Conservation (phyloP, 805 yeast genomes). For the Jamesozyma jinghongensis region DNA sequence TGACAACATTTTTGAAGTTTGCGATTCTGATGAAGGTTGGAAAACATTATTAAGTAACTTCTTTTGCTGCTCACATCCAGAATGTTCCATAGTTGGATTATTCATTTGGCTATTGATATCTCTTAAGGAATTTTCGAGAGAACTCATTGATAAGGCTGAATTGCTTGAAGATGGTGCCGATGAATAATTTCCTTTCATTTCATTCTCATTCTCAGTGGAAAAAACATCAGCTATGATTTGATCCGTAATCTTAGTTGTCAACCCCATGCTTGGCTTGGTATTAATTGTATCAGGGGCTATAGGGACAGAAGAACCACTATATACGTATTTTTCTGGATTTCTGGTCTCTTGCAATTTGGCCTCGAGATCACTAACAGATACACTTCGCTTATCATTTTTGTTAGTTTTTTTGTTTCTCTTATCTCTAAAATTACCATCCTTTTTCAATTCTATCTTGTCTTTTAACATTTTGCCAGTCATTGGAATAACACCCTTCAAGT, state of each 20-base stretch:
- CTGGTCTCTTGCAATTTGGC: conserved; percentile 4
- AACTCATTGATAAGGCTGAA: not conserved
- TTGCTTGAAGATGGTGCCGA: not conserved
- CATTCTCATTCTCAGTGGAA: not conserved
- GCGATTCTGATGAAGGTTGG: not conserved
- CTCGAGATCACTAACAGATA: conserved; percentile 14
- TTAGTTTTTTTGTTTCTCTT: not conserved
- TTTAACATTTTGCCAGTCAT: not conserved
- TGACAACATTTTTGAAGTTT: not conserved
- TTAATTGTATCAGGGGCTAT: conserved; percentile 22
- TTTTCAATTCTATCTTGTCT: not conserved
- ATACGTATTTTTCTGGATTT: conserved; percentile 10
- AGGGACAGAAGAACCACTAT: conserved; percentile 30
- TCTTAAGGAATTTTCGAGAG: conserved; percentile 6
- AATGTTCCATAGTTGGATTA: no score
- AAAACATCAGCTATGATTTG: conserved; percentile 1
- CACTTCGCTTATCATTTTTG: not conserved
- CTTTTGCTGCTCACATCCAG: not conserved
- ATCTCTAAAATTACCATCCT: not conserved
- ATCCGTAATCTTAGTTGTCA: conserved; percentile 4
- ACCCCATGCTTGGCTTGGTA: conserved; percentile 18
- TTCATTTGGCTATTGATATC: conserved; percentile 1
- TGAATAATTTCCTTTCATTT: not conserved
- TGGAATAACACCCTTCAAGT: not conserved
- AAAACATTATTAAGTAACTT: not conserved